phyloP scores from a whole-genome alignment of 108 stramenopile species.

The Ochromonas danica region DNA sequence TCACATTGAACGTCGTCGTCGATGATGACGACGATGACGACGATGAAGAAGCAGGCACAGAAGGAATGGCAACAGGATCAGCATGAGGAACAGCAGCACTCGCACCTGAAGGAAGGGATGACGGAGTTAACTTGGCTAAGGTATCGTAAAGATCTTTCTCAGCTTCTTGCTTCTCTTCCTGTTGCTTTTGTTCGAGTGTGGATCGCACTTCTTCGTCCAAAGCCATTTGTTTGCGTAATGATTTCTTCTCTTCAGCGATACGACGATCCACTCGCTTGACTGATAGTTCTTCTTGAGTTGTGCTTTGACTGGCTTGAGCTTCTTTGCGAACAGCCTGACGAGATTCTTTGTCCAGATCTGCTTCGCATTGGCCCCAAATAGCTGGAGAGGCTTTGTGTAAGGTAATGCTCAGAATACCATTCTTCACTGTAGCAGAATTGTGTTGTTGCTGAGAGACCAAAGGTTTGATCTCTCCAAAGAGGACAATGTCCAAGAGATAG shows the following conservation, averaged over 20 bases:
- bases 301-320: conserved; percentile 42
- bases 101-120: neutral
- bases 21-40: too few relatives aligned
- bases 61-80: neutral
- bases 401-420: conserved; percentile 50
- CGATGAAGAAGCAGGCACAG: neutral
- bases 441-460: neutral
- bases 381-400: neutral
- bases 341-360: conserved; percentile 40
- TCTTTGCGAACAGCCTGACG: conserved; percentile 34
- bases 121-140: conserved; percentile 41
- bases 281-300: conserved; percentile 25
- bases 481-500: conserved; percentile 54
- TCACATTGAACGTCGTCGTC: too few relatives aligned
- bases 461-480: conserved; percentile 50
- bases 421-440: conserved; percentile 44
- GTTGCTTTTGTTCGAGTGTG: conserved; percentile 53
- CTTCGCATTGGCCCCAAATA: neutral
- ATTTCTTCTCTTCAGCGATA: conserved; percentile 46
- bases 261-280: conserved; percentile 41
- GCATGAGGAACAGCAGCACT: neutral
- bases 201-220: conserved; percentile 54
- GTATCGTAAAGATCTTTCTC: conserved; percentile 56
- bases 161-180: conserved; percentile 54
- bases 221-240: conserved; percentile 55